phyloP scores from a whole-genome alignment of 495 filamentous ascomycete genomes.

The Talaromyces thailandensis region DNA sequence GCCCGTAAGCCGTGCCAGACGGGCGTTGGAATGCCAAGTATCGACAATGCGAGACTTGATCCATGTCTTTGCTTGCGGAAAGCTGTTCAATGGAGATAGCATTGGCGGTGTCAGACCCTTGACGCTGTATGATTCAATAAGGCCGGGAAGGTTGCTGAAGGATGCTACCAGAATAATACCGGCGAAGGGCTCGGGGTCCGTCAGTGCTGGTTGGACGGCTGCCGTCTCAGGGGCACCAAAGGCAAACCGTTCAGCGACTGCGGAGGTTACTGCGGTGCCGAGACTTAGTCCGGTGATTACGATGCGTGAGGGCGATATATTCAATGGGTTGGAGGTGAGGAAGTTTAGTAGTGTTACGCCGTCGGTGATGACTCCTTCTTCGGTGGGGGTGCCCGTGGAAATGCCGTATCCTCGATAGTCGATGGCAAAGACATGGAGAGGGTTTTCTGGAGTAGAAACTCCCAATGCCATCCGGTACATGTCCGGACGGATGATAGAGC shows the following conservation, averaged over 20 bases:
- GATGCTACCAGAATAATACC: conserved; percentile 70
- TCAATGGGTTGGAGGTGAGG: conserved; percentile 28
- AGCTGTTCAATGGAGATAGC: conserved; percentile 59
- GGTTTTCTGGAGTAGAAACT: conserved; percentile 37
- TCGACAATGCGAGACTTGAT: conserved; percentile 41
- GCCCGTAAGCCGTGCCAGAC: conserved; percentile 36
- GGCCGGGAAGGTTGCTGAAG: conserved; percentile 63
- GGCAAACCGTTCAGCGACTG: conserved; percentile 58
- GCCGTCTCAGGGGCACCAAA: conserved; percentile 27
- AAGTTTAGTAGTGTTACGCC: conserved; percentile 61
- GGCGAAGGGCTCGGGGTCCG: conserved; percentile 45
- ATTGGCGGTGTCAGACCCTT: conserved; percentile 73
- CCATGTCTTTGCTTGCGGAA: conserved; percentile 42
- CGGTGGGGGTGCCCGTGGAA: conserved; percentile 71
- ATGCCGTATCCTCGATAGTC: conserved; percentile 89
- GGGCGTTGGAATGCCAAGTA: conserved; percentile 43
- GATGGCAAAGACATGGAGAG: conserved; percentile 60
- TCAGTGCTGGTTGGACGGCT: conserved; percentile 26
- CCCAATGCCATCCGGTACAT: conserved; percentile 31
- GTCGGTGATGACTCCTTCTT: conserved; percentile 75
- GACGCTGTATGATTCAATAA: conserved; percentile 65
- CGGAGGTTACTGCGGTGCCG: conserved; percentile 75
- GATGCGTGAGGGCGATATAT: conserved; percentile 60
- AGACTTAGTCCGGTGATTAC: conserved; percentile 82
- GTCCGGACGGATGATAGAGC: conserved; percentile 32